phyloP scores from a whole-genome alignment of 306 rosid genomes.

The Inga leiocalycina region DNA sequence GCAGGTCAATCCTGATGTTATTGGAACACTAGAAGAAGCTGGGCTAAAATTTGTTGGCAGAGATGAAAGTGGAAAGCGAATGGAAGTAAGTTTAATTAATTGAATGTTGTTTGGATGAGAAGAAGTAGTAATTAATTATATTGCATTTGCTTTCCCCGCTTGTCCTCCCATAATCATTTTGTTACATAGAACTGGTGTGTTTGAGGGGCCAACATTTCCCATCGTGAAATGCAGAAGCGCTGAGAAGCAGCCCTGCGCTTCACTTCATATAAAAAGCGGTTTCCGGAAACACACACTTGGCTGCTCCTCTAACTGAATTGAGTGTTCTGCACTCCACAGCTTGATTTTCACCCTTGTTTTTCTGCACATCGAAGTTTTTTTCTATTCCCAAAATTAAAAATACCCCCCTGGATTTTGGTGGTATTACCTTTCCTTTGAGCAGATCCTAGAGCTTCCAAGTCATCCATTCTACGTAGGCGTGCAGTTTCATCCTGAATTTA shows the following conservation, averaged over 20 bases:
- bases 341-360: too few species aligned
- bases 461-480: constrained; percentile 94
- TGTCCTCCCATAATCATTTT: not conserved
- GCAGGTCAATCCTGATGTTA: constrained; percentile 91
- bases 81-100: constrained; percentile 71
- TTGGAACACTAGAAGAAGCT: constrained; percentile 73
- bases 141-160: not conserved
- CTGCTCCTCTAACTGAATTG: not conserved
- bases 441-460: constrained; percentile 89
- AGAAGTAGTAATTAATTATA: not conserved
- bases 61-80: constrained; percentile 93
- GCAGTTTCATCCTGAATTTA: constrained; percentile 98
- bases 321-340: not conserved
- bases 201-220: not conserved
- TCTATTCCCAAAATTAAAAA: too few species aligned
- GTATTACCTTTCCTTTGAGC: constrained; percentile 34
- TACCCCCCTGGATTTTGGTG: constrained; percentile 6
- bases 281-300: not conserved
- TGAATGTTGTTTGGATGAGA: constrained; percentile 27
- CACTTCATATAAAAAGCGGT: not conserved
- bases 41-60: constrained; percentile 92
- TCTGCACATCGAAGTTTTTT: too few species aligned
- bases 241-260: not conserved
- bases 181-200: not conserved
- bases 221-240: not conserved